phyloP scores from a whole-genome alignment of 75 land plant species.

The Sequoia sempervirens region DNA sequence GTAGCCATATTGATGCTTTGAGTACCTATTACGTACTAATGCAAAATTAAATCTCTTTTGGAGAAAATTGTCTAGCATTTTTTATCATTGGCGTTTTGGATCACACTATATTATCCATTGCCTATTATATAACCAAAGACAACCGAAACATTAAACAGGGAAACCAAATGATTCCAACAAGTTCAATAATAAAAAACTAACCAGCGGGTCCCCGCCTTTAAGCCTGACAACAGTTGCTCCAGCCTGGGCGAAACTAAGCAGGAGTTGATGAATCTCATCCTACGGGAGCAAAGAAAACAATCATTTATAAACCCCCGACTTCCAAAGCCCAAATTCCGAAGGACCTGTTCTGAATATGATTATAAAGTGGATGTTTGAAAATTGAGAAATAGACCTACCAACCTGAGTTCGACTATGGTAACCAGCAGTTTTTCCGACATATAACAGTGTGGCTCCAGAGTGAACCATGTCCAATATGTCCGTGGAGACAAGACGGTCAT shows the following conservation, averaged over 20 bases:
- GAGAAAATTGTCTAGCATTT: not conserved
- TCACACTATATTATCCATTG: no score
- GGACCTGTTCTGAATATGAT: not conserved
- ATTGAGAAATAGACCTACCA: not conserved
- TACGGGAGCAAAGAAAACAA: conserved; percentile 16
- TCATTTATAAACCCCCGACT: not conserved
- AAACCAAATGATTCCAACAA: not conserved
- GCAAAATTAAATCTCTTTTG: no score
- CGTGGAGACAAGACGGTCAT: conserved; percentile 90
- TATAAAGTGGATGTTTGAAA: not conserved
- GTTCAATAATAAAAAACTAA: conserved; percentile 21
- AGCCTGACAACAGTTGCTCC: conserved; percentile 96
- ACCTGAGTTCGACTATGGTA: conserved; percentile 99
- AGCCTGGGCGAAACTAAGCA: conserved; percentile 91
- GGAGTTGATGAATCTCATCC: conserved; percentile 98
- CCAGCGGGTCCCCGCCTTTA: conserved; percentile 98
- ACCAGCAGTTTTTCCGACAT: conserved; percentile 97
- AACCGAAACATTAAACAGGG: not conserved
- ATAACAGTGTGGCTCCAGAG: conserved; percentile 63
- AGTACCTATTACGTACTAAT: not conserved
- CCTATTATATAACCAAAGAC: not conserved
- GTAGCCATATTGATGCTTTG: not conserved
- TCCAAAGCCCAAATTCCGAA: conserved; percentile 6
- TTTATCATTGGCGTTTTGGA: not conserved
- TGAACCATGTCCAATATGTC: conserved; percentile 71